These are phyloP conservation scores for Ceratocystis eucalypticola DNA, from an alignment of 2,329 filamentous ascomycete species.

Conservation along the genomic window DNA sequence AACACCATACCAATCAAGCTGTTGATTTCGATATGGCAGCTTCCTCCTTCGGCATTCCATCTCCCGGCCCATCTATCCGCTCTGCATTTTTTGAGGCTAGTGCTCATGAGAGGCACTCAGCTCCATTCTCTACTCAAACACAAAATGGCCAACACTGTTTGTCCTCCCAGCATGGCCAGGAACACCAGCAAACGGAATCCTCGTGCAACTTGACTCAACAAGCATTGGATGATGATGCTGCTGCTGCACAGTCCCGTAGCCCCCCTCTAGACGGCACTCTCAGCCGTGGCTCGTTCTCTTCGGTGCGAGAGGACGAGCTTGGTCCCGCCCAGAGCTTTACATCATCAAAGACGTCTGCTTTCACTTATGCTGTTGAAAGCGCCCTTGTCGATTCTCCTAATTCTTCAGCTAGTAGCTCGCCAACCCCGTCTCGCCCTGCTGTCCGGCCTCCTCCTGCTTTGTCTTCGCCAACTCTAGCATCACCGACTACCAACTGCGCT, in stretches of 20 bases:
- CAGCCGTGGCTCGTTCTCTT: slow-evolving; percentile 45
- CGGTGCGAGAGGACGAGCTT: slow-evolving; percentile 46
- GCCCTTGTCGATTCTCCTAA: slow-evolving; percentile 37
- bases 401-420: slow-evolving; percentile 38
- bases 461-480: not conserved
- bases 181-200: not conserved
- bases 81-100: slow-evolving; percentile 11
- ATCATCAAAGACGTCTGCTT: slow-evolving; percentile 48
- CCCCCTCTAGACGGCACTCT: slow-evolving; percentile 11
- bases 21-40: slow-evolving; percentile 17
- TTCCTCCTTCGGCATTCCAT: slow-evolving; percentile 7
- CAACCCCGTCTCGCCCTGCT: slow-evolving; percentile 35
- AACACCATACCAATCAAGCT: not conserved
- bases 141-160: slow-evolving; percentile 2
- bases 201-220: no score
- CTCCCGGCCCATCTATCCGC: slow-evolving; percentile 11
- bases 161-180: not conserved
- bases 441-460: slow-evolving; percentile 34
- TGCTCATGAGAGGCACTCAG: slow-evolving; percentile 3
- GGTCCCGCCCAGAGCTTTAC: slow-evolving; percentile 50
- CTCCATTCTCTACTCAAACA: not conserved
- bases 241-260: slow-evolving; percentile 1
- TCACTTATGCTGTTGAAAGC: slow-evolving; percentile 37
- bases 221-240: no score
- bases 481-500: not conserved